Evolutionary conservation across 768 basidiomycete genomes (phyloP).

Genomic region (Xerocomus spinulosus): DNA sequence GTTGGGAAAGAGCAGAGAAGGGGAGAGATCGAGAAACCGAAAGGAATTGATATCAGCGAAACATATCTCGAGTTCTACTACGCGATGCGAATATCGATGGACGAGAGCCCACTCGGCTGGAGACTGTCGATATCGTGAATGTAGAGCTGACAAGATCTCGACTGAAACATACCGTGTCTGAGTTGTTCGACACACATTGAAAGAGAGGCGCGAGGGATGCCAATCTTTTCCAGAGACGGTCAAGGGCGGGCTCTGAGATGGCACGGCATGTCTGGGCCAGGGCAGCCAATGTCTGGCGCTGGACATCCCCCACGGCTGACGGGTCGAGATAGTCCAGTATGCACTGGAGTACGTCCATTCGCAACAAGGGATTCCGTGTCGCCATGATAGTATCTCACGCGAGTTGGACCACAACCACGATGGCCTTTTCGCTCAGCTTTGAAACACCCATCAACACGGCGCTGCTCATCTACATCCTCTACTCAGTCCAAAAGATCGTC

Average conservation of each 20-base stretch:
- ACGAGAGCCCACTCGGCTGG: neutral
- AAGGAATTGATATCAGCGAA: neutral
- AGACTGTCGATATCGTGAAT: no score
- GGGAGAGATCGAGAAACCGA: no score
- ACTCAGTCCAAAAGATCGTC: constrained; percentile 68
- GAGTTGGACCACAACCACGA: constrained; percentile 13
- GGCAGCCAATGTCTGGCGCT: neutral
- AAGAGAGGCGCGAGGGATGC: neutral
- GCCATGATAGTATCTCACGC: no score
- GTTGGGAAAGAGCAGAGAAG: neutral
- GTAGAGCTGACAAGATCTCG: no score
- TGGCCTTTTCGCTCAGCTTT: constrained; percentile 43
- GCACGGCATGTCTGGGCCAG: neutral
- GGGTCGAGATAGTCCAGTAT: no score
- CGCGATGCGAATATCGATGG: neutral
- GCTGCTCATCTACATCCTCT: constrained; percentile 72
- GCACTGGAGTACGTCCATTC: no score
- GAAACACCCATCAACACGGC: constrained; percentile 79
- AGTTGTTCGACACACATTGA: no score
- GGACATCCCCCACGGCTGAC: no score
- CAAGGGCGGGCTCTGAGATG: neutral
- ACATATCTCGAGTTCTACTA: neutral
- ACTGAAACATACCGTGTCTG: no score
- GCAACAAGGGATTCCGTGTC: no score
- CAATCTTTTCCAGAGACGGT: neutral